Percentiles rank a stretch among this genome's conserved stretches.
Evolutionary conservation across 805 yeast species (phyloP).

Genomic region (Saturnispora quitensis): DNA sequence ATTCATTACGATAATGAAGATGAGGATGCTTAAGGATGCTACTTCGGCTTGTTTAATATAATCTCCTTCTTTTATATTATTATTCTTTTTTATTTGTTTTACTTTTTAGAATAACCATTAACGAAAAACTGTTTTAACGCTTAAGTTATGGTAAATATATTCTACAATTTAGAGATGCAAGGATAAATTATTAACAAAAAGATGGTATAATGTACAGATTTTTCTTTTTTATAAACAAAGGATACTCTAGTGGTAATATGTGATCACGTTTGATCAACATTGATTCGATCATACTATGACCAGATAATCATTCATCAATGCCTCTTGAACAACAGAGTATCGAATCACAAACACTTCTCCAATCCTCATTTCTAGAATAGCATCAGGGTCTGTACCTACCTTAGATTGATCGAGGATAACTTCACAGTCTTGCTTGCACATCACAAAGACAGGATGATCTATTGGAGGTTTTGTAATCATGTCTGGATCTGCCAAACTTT

Average conservation of each 20-base stretch:
- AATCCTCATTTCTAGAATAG: conserved; percentile 33
- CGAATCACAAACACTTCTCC: conserved; percentile 34
- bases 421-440: conserved; percentile 7
- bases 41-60: background rate
- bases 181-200: background rate
- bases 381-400: conserved; percentile 45
- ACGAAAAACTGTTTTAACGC: too few relatives aligned
- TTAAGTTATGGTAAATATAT: background rate
- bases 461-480: conserved; percentile 80
- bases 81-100: background rate
- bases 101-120: background rate
- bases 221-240: background rate
- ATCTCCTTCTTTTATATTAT: background rate
- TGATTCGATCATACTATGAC: background rate
- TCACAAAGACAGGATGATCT: conserved; percentile 59
- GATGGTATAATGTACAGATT: background rate
- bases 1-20: conserved; percentile 37
- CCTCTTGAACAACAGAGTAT: conserved; percentile 1
- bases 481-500: conserved; percentile 65
- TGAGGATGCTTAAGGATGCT: background rate
- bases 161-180: background rate
- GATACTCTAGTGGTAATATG: background rate
- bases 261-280: background rate
- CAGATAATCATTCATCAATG: conserved; percentile 2
- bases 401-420: conserved; percentile 39